phyloP scores from a whole-genome alignment of 495 filamentous ascomycete species.

The Paragyromitra xinjiangensis region DNA sequence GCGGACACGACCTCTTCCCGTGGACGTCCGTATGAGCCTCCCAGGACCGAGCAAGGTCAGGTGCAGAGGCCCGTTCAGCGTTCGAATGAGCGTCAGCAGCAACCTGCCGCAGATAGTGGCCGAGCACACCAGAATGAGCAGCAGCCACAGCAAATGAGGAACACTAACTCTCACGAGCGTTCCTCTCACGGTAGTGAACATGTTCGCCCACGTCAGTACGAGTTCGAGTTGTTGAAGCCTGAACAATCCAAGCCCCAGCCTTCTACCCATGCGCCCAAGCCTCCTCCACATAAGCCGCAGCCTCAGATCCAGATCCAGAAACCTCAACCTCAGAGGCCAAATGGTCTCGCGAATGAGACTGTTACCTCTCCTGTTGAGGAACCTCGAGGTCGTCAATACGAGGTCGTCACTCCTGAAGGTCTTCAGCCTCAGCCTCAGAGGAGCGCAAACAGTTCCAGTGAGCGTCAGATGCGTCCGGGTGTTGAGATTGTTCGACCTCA shows the following conservation, averaged over 20 bases:
- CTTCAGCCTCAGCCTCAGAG: constrained; percentile 50
- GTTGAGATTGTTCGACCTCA: constrained; percentile 54
- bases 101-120: constrained; percentile 27
- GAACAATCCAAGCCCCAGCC: constrained; percentile 47
- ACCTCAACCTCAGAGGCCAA: constrained; percentile 44
- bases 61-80: constrained; percentile 33
- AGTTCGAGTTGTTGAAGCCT: constrained; percentile 41
- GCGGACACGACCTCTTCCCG: constrained; percentile 40
- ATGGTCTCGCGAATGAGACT: constrained; percentile 1
- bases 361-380: constrained; percentile 31
- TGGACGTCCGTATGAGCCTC: constrained; percentile 49
- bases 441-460: constrained; percentile 48
- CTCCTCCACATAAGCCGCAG: constrained; percentile 38
- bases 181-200: constrained; percentile 43
- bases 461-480: constrained; percentile 54
- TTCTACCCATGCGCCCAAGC: constrained; percentile 38
- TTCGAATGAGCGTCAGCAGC: constrained; percentile 44
- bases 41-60: constrained; percentile 40
- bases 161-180: constrained; percentile 44
- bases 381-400: constrained; percentile 43
- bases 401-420: constrained; percentile 36
- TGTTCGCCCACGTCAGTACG: constrained; percentile 41
- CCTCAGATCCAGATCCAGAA: constrained; percentile 46
- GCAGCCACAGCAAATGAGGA: constrained; percentile 44
- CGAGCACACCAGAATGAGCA: constrained; percentile 43